Base-by-base conservation (phyloP, 805 yeast species). In the Wickerhamomyces strasburgensis region DNA sequence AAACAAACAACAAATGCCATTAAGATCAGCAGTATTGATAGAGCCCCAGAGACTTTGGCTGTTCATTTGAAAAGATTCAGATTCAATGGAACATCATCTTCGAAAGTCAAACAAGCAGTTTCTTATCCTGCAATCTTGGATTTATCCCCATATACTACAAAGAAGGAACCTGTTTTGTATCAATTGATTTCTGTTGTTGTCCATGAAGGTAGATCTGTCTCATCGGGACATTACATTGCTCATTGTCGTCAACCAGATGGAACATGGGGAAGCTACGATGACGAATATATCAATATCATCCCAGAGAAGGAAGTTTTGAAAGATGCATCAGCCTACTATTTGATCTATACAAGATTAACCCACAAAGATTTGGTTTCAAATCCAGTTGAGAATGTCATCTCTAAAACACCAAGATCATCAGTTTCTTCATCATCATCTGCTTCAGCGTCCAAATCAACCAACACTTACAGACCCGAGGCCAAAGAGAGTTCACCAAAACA, bases 181-280 rank as follows among this genome's bases (percentile, higher is more conserved):
- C 82, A 80, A 56, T 70, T 93, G 46, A 69, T 77, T 14, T 78
- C 89, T 16, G 96, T 90, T 14, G 84, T 90, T 42, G 90, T 88
- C 5, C 98, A 93, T 56, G 96, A 86, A 52, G 98, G 98, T 28
- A 70, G 98, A 45, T 84, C 96, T 2, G 80, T 89, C 11, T 79
- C 88, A 31, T 80, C 93, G 3, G 98, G 98, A 4, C 98, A 93
- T 60, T 93, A 93, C 54, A 75, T 88, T 41, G 84, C 95, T 1
- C 87, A 85, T 56, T 85, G 96, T 56, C 75, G 83, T 44, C 96
- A 89, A 60, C 95, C 97, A 1, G 93, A 85, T 60, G 90, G 88
- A 2, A 63, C 82, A 2, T 93, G 98, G 98, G 80, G 87, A 19
- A 80, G 87, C 8, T 93, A 90, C 60, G 98, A 93, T 57, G 98